Evolutionary conservation across 1,139 yeast genomes (phyloP).

Genomic region (Meyerozyma smithsonii): DNA sequence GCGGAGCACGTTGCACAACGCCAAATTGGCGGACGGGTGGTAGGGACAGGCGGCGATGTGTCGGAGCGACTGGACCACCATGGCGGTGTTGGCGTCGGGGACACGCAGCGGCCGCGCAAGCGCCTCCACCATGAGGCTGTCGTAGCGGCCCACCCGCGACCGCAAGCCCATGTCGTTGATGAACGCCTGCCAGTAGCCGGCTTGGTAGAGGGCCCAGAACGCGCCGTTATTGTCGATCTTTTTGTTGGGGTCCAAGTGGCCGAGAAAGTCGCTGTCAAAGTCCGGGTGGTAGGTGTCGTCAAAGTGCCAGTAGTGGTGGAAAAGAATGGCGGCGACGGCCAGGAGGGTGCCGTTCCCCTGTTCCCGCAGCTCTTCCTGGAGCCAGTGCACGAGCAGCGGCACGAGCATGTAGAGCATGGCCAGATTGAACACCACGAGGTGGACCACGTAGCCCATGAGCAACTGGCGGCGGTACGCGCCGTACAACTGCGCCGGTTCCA

Average conservation of each 20-base stretch:
- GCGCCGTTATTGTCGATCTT: slow-evolving; percentile 9
- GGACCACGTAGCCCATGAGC: slow-evolving; percentile 32
- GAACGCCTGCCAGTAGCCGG: slow-evolving; percentile 30
- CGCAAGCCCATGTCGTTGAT: slow-evolving; percentile 12
- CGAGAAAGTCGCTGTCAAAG: slow-evolving; percentile 9
- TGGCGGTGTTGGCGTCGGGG: neutral
- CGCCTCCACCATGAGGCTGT: slow-evolving; percentile 17
- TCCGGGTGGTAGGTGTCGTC: slow-evolving; percentile 17
- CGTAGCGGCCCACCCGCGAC: slow-evolving; percentile 11
- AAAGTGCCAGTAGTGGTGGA: slow-evolving; percentile 23
- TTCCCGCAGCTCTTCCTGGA: slow-evolving; percentile 19
- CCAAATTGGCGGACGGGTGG: slow-evolving; percentile 12
- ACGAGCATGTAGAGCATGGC: slow-evolving; percentile 25
- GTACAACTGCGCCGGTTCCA: slow-evolving; percentile 25
- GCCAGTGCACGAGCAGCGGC: slow-evolving; percentile 37
- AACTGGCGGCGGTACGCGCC: slow-evolving; percentile 19
- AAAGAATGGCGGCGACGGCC: slow-evolving; percentile 9
- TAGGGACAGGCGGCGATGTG: slow-evolving; percentile 2
- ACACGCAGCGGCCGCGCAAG: slow-evolving; percentile 7
- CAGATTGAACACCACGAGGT: slow-evolving; percentile 32
- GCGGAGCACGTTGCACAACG: slow-evolving; percentile 11
- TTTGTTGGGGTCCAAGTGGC: slow-evolving; percentile 15
- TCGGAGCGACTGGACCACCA: neutral
- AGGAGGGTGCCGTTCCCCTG: slow-evolving; percentile 6
- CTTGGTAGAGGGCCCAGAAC: slow-evolving; percentile 26